Evolutionary conservation across 148 eudicot genomes (phyloP).

Genomic region (Rhododendron williamsianum): DNA sequence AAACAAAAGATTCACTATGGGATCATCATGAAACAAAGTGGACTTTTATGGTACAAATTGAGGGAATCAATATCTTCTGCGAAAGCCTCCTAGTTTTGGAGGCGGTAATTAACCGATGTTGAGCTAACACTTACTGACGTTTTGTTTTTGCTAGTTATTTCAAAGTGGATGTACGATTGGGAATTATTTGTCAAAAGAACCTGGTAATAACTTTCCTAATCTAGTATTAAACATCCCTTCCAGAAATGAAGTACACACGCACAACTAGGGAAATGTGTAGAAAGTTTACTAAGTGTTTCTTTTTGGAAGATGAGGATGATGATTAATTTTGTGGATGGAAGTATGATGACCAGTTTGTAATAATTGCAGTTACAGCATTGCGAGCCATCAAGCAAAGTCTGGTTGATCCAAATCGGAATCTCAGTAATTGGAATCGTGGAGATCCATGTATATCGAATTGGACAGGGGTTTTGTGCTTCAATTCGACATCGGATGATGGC

Average conservation of each 20-base stretch:
- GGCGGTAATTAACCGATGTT: neutral
- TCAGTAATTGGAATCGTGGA: conserved; percentile 23
- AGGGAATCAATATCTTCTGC: neutral
- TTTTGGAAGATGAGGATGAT: neutral
- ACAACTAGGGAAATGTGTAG: neutral
- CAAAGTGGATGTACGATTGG: neutral
- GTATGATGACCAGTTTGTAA: neutral
- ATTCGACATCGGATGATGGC: conserved; percentile 12
- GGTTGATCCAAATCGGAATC: conserved; percentile 22
- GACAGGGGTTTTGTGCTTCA: conserved; percentile 27
- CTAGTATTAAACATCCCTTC: neutral
- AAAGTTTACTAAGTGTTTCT: neutral
- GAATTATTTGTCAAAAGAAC: neutral
- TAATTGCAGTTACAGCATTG: conserved; percentile 20
- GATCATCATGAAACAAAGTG: neutral
- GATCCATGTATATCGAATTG: conserved; percentile 25
- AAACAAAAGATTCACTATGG: neutral
- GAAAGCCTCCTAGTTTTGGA: neutral
- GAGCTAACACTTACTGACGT: neutral
- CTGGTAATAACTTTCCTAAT: neutral
- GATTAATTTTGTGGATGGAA: neutral
- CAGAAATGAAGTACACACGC: neutral
- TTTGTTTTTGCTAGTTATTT: neutral
- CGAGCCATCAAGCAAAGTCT: conserved; percentile 16
- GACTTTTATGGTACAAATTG: neutral